Conservation (phyloP, 805 yeast genomes). For the Zygoascus ofunaensis region DNA sequence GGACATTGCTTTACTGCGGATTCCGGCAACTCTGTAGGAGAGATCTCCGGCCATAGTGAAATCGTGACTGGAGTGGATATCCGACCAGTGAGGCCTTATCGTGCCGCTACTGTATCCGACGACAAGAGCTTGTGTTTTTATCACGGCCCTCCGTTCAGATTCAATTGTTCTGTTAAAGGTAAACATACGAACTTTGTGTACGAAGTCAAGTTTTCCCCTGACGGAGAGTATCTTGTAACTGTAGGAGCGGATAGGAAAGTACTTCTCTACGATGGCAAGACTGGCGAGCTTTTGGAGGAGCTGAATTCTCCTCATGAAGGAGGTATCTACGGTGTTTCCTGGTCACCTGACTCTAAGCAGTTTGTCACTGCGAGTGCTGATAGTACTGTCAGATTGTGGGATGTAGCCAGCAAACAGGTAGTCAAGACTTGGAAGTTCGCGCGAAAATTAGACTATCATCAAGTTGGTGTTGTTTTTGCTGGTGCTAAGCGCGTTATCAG, state of each 20-base stretch:
- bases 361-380: conserved; percentile 86
- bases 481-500: conserved; percentile 49
- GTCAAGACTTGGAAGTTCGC: conserved; percentile 44
- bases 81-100: conserved; percentile 78
- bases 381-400: conserved; percentile 60
- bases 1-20: conserved; percentile 94
- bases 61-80: conserved; percentile 76
- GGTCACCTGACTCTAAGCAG: conserved; percentile 45
- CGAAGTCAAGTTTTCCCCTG: conserved; percentile 74
- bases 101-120: conserved; percentile 89
- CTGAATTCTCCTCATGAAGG: conserved; percentile 48
- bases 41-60: conserved; percentile 84
- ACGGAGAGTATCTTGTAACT: conserved; percentile 63
- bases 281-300: conserved; percentile 60
- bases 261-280: conserved; percentile 75
- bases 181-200: conserved; percentile 70
- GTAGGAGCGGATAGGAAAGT: conserved; percentile 80
- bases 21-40: conserved; percentile 95
- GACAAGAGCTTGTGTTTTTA: conserved; percentile 77
- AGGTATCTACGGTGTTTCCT: conserved; percentile 70
- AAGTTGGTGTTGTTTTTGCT: conserved; percentile 71
- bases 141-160: conserved; percentile 92
- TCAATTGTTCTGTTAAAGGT: conserved; percentile 59
- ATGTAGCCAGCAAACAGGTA: conserved; percentile 32
- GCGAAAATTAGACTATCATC: conserved; percentile 50